A percentile compares a stretch with the other conserved stretches of the same genome.
Conservation (phyloP, 176 grass and related monocot genomes). For the Saccharum officinarum region DNA sequence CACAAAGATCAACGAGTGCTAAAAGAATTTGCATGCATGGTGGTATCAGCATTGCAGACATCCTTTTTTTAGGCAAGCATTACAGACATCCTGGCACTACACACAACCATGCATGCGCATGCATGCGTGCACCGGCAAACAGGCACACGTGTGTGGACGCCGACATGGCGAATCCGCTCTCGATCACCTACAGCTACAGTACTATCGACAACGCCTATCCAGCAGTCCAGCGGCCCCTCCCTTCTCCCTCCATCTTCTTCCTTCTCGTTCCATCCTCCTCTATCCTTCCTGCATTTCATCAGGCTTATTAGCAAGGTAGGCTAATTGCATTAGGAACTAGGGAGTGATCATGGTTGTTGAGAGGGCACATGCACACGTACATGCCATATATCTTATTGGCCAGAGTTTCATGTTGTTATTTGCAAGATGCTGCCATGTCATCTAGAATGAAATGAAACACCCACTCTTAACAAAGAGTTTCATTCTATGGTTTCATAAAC, state of each 20-base stretch:
- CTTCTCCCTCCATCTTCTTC: neutral
- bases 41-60: neutral
- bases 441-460: too few species aligned
- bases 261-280: neutral
- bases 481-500: too few species aligned
- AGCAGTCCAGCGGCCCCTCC: neutral
- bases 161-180: constrained; percentile 17
- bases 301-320: neutral
- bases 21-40: neutral
- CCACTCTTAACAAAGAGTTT: too few species aligned
- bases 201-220: neutral
- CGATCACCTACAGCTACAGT: constrained; percentile 4
- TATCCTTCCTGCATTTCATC: neutral
- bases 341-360: constrained; percentile 9
- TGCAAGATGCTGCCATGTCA: too few species aligned
- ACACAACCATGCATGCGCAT: neutral
- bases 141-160: constrained; percentile 16
- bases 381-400: neutral
- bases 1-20: neutral
- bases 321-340: neutral
- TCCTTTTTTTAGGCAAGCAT: neutral
- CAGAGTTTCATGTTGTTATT: too few species aligned
- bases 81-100: neutral
- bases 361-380: neutral
- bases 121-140: neutral